A percentile compares a stretch with the other conserved stretches of the same genome.
These are phyloP conservation scores for Nakaseomyces delphensis DNA, from an alignment of 1,139 yeast species.

Conservation along the genomic window DNA sequence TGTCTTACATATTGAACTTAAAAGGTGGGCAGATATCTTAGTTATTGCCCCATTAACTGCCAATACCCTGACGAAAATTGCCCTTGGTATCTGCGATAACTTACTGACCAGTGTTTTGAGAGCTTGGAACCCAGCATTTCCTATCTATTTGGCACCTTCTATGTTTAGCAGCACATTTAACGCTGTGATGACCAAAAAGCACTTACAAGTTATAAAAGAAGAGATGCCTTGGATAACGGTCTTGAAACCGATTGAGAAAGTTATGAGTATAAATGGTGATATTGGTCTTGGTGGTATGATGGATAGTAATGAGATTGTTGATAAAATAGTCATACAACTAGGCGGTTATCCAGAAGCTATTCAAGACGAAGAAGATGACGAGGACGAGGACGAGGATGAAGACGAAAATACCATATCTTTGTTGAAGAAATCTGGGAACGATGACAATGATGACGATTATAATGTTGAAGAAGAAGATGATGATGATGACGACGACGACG, in stretches of 20 bases:
- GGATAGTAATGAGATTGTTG: conserved; percentile 83
- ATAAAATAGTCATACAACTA: conserved; percentile 65
- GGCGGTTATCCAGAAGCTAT: conserved; percentile 91
- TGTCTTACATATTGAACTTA: conserved; percentile 78
- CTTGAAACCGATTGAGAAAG: conserved; percentile 86
- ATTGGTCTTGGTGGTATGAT: conserved; percentile 97
- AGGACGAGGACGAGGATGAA: conserved; percentile 44
- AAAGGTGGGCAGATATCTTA: conserved; percentile 92
- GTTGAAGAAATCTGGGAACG: conserved; percentile 32
- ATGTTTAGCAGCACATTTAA: conserved; percentile 96
- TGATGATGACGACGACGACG: conserved; percentile 37
- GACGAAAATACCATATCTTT: conserved; percentile 36
- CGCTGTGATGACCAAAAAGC: conserved; percentile 84
- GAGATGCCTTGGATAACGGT: conserved; percentile 68
- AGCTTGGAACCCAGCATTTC: conserved; percentile 86
- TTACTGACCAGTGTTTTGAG: conserved; percentile 72
- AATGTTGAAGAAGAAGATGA: conserved; percentile 39
- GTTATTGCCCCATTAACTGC: conserved; percentile 90
- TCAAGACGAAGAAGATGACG: conserved; percentile 63
- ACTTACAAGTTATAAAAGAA: conserved; percentile 50
- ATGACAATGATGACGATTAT: conserved; percentile 37
- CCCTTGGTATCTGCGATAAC: conserved; percentile 88
- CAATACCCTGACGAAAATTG: conserved; percentile 79
- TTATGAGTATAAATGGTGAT: conserved; percentile 79
- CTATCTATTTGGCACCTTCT: conserved; percentile 87